These are phyloP conservation scores for Anaeromyces robustus DNA, from an alignment of 192 early-diverging fungal genomes.

Conservation along the genomic window DNA sequence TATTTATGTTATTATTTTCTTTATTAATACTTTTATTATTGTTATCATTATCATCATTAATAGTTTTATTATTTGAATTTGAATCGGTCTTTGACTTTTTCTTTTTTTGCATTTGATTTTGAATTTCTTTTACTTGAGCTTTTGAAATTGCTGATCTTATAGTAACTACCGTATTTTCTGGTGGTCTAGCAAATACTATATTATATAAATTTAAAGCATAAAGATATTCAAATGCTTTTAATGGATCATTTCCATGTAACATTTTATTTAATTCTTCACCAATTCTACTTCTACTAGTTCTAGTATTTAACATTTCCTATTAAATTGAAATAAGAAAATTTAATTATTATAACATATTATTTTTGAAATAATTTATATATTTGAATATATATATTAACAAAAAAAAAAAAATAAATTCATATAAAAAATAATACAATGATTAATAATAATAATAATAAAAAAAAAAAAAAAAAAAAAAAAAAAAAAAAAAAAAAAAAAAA, in stretches of 20 bases:
- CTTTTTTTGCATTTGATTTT: neutral
- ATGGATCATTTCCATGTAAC: slow-evolving; percentile 47
- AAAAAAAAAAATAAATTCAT: too few species aligned
- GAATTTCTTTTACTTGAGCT: neutral
- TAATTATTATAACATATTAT: too few species aligned
- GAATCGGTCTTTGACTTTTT: neutral
- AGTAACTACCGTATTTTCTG: neutral
- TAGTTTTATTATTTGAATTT: too few species aligned
- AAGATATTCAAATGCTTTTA: slow-evolving; percentile 26
- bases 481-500: too few species aligned
- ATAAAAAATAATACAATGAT: too few species aligned
- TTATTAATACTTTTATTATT: too few species aligned
- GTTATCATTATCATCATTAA: too few species aligned
- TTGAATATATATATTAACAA: too few species aligned
- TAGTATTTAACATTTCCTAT: slow-evolving; percentile 43
- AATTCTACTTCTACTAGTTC: slow-evolving; percentile 82
- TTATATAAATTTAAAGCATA: slow-evolving; percentile 23
- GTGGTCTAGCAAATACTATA: slow-evolving; percentile 15
- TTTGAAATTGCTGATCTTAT: neutral
- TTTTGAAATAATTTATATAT: too few species aligned
- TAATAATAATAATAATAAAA: too few species aligned
- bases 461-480: too few species aligned
- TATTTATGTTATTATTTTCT: too few species aligned
- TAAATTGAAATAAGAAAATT: neutral
- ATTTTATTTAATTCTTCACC: slow-evolving; percentile 90